Conservation (phyloP, 2,329 filamentous ascomycete genomes). For the Phyllosticta ampelicida region DNA sequence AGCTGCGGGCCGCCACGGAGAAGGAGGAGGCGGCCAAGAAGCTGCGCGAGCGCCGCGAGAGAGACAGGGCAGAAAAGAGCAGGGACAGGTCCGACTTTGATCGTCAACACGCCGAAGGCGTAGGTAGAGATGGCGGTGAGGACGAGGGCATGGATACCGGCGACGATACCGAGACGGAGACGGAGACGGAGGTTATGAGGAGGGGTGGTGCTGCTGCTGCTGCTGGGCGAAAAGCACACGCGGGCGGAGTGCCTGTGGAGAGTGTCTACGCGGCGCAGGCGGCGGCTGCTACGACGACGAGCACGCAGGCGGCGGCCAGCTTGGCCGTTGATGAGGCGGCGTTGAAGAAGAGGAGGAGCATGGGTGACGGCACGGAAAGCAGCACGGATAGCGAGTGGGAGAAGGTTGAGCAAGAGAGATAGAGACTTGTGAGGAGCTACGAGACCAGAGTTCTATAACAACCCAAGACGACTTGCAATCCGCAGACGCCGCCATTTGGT, state of each 20-base stretch:
- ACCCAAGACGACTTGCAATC: background rate
- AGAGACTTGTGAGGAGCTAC: background rate
- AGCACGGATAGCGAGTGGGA: conserved; percentile 98
- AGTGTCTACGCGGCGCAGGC: conserved; percentile 12
- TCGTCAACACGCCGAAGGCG: conserved; percentile 13
- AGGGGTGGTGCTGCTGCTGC: background rate
- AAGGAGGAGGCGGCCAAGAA: conserved; percentile 41
- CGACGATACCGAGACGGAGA: conserved; percentile 37
- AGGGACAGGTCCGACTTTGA: conserved; percentile 22
- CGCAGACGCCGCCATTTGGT: background rate
- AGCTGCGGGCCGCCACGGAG: conserved; percentile 39
- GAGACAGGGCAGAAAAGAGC: conserved; percentile 28
- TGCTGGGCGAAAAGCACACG: background rate
- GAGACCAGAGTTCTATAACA: background rate
- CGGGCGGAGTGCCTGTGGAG: conserved; percentile 12
- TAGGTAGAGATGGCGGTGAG: conserved; percentile 22
- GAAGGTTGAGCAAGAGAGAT: conserved; percentile 57
- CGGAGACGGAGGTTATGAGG: conserved; percentile 20
- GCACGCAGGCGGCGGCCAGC: conserved; percentile 20
- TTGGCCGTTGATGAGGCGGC: conserved; percentile 24
- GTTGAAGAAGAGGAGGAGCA: conserved; percentile 35
- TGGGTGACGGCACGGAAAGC: conserved; percentile 42
- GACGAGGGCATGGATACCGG: conserved; percentile 33
- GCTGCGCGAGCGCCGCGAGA: conserved; percentile 30
- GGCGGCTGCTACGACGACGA: conserved; percentile 18